phyloP scores from a whole-genome alignment of 495 filamentous ascomycete species.

The Daldinia decipiens region DNA sequence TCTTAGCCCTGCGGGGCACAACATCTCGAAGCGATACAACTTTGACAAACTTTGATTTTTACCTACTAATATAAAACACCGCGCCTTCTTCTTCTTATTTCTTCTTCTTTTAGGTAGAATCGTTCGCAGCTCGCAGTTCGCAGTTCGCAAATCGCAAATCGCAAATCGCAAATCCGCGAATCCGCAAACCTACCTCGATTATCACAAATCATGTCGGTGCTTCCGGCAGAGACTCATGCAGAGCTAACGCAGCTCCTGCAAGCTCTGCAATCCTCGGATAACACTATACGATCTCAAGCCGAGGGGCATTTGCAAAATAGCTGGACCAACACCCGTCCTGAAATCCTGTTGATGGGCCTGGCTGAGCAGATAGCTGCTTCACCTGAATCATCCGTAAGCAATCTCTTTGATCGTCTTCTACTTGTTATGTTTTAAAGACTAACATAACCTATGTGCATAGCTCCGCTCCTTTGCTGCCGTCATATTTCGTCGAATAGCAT shows the following conservation, averaged over 20 bases:
- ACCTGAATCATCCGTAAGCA: conserved; percentile 72
- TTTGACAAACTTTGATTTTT: conserved; percentile 25
- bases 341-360: conserved; percentile 89
- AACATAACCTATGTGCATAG: conserved; percentile 28
- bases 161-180: conserved; percentile 1
- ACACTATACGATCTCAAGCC: conserved; percentile 80
- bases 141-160: neutral
- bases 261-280: conserved; percentile 90
- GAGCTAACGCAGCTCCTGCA: conserved; percentile 86
- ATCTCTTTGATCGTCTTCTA: conserved; percentile 9
- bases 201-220: conserved; percentile 75
- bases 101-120: conserved; percentile 9
- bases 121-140: no score
- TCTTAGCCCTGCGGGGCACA: conserved; percentile 47
- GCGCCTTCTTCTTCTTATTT: neutral
- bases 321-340: conserved; percentile 84
- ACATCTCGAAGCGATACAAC: conserved; percentile 26
- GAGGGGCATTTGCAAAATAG: conserved; percentile 90
- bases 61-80: conserved; percentile 9
- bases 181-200: conserved; percentile 23
- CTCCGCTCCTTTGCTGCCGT: conserved; percentile 87
- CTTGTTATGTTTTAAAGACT: conserved; percentile 6
- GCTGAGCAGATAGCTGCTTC: conserved; percentile 87
- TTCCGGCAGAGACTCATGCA: conserved; percentile 81
- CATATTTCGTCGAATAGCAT: conserved; percentile 92